These are phyloP conservation scores for Parathielavia appendiculata DNA, from an alignment of 495 filamentous ascomycete species.

Conservation along the genomic window DNA sequence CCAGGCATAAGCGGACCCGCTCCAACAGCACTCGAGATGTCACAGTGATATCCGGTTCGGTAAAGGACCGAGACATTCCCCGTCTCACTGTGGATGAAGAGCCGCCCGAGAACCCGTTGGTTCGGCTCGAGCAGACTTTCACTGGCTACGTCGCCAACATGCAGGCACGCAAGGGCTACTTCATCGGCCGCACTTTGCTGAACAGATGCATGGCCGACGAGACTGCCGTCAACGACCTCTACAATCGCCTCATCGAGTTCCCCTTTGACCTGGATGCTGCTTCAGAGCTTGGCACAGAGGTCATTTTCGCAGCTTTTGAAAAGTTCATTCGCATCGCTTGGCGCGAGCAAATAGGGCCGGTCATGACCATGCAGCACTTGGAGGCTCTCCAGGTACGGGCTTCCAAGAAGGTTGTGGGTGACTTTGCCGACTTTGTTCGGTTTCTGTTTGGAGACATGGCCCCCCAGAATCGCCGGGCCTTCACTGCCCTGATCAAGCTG, in stretches of 20 bases:
- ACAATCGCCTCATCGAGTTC: constrained; percentile 79
- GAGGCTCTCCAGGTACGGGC: constrained; percentile 68
- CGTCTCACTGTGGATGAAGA: constrained; percentile 42
- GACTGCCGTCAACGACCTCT: constrained; percentile 80
- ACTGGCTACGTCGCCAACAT: constrained; percentile 76
- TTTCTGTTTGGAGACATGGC: constrained; percentile 71
- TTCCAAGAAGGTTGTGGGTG: constrained; percentile 63
- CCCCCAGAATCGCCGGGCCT: constrained; percentile 87
- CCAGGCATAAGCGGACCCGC: constrained; percentile 39
- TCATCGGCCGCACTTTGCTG: constrained; percentile 69
- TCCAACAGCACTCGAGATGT: constrained; percentile 40
- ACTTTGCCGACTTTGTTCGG: constrained; percentile 84
- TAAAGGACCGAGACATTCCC: constrained; percentile 47
- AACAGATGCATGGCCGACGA: constrained; percentile 68
- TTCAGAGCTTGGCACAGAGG: constrained; percentile 73
- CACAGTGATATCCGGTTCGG: constrained; percentile 41
- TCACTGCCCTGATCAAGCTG: constrained; percentile 76
- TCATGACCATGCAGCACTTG: constrained; percentile 62
- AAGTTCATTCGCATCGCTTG: constrained; percentile 88
- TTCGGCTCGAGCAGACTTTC: constrained; percentile 79
- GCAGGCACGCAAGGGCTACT: constrained; percentile 77
- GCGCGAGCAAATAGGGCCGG: constrained; percentile 79
- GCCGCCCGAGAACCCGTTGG: constrained; percentile 51
- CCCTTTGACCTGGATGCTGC: constrained; percentile 68
- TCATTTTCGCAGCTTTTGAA: constrained; percentile 90